Evolutionary conservation across 1,284 basidiomycete genomes (phyloP).

Genomic region (Trichosporon asahii): DNA sequence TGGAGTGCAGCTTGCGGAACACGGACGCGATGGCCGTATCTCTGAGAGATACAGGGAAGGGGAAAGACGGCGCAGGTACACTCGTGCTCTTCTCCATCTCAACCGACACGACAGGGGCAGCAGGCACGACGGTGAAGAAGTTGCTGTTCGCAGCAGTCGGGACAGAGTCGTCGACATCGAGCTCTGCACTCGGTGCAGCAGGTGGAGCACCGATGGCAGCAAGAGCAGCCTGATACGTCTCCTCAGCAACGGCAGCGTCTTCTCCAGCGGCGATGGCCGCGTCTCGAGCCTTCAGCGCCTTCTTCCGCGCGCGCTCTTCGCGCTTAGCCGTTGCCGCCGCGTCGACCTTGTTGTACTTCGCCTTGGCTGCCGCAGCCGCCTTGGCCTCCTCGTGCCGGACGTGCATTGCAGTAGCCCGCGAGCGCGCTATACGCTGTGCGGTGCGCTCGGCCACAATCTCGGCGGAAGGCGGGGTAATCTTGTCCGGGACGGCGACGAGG

Average conservation of each 20-base stretch:
- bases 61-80: slow-evolving; percentile 24
- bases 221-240: slow-evolving; percentile 9
- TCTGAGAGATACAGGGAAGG: slow-evolving; percentile 33
- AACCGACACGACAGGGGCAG: slow-evolving; percentile 19
- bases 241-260: slow-evolving; percentile 15
- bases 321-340: slow-evolving; percentile 60
- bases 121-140: slow-evolving; percentile 34
- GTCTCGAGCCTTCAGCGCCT: slow-evolving; percentile 50
- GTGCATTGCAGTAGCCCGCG: slow-evolving; percentile 19
- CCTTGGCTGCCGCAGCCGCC: slow-evolving; percentile 30
- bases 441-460: slow-evolving; percentile 55
- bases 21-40: slow-evolving; percentile 35
- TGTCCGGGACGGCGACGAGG: slow-evolving; percentile 70
- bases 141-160: slow-evolving; percentile 22
- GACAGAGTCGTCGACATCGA: not conserved
- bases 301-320: slow-evolving; percentile 59
- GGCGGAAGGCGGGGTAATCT: slow-evolving; percentile 58
- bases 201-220: not conserved
- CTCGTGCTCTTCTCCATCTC: slow-evolving; percentile 12
- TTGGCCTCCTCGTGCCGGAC: slow-evolving; percentile 55
- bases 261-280: slow-evolving; percentile 18
- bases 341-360: slow-evolving; percentile 57
- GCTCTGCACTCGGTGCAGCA: not conserved
- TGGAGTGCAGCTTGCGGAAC: slow-evolving; percentile 35
- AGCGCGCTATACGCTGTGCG: slow-evolving; percentile 27